Conservation (phyloP, 192 early-diverging fungal species). For the Coemansia sp. region DNA sequence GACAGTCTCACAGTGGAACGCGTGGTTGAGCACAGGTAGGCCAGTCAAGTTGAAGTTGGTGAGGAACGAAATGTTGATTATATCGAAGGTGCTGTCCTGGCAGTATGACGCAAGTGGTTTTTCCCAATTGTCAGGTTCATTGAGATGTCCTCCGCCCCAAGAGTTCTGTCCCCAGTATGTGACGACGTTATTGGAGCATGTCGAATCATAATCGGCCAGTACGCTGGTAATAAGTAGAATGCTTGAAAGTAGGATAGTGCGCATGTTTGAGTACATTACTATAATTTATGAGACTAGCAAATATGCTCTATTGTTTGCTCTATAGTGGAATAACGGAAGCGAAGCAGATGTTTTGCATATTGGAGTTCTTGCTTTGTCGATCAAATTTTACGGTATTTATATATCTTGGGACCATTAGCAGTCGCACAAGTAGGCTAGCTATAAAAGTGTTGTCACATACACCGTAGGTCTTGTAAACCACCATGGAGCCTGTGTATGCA, state of each 20-base stretch:
- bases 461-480: neutral
- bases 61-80: slow-evolving; percentile 64
- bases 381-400: neutral
- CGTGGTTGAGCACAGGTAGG: slow-evolving; percentile 67
- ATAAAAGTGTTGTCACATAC: neutral
- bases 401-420: neutral
- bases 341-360: neutral
- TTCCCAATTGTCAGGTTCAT: slow-evolving; percentile 46
- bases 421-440: neutral
- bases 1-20: slow-evolving; percentile 63
- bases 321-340: neutral
- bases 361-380: neutral
- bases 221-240: neutral
- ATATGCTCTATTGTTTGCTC: neutral
- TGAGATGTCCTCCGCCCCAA: slow-evolving; percentile 57
- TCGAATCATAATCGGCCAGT: slow-evolving; percentile 23
- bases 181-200: slow-evolving; percentile 56
- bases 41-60: slow-evolving; percentile 62
- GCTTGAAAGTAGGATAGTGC: neutral
- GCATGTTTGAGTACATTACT: neutral
- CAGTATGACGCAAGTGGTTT: slow-evolving; percentile 61
- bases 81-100: slow-evolving; percentile 53
- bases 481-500: neutral
- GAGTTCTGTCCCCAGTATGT: slow-evolving; percentile 66
- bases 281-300: neutral